Evolutionary conservation across 345 rosid species (phyloP), one percentile per base, ranked within the genome.

Genomic region (Arabidopsis arenosa): DNA sequence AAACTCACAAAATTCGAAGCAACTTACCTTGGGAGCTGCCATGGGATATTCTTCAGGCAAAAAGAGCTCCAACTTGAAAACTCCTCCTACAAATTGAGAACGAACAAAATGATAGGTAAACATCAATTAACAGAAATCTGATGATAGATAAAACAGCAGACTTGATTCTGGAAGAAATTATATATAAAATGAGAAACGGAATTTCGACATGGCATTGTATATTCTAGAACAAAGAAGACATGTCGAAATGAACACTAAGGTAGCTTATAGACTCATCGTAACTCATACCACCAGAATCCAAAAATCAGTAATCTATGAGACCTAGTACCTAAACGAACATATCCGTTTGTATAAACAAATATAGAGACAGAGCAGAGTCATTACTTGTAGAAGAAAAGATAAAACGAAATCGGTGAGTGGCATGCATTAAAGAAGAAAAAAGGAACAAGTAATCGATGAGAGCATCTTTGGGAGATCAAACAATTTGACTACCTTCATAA

Each of bases 31-130:
- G 13, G 98, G 99, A 41, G 98, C 98, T n/a, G 99, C 97, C 99
- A 95, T 93, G 26, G 99, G 99, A 85, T 95, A 95, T 79, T 95
- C 99, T 88, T 95, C 99, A 33, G 99, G 99, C 66, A 95, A 84
- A 85, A 95, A 95, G 73, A 95, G 84, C 80, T 95, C 99, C 93
- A 95, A 81, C 84, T 95, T 95, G 87, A 92, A 95, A 63, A 95
- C 97, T 7, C 99, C 99, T 43, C 99, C 99, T 94, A 80, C 32
- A 45, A 43, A 72, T 70, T 56, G 26, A 37, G 6, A 4, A 73
- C 12, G 18, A 72, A 6, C 51, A 72, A 21, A 63, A 51, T 40
- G 35, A 39, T 30, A 40, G 14, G 55, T 14, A 56, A 28, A 21
- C 13, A 58, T 40, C 39, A 23, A 48, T 39, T 7, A 2, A 23